Conservation (phyloP, 2,329 filamentous ascomycete genomes). For the Sporothrix brunneoviolacea region DNA sequence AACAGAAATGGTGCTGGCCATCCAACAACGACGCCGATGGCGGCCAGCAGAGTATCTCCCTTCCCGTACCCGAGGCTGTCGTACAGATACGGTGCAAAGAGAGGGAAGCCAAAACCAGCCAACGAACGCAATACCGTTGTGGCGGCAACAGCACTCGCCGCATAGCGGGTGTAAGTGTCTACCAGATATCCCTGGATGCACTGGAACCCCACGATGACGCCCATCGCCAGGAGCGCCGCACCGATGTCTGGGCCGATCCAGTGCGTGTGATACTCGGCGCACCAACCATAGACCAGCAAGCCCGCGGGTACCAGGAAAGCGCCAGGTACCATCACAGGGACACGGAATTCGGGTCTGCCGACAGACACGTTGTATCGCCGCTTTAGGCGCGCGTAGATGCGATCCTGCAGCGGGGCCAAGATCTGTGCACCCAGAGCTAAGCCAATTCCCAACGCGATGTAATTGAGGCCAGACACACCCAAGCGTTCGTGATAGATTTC, state of each 20-base stretch:
- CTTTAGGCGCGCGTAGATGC: constrained; percentile 38
- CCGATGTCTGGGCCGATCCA: constrained; percentile 42
- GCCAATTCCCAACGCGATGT: constrained; percentile 31
- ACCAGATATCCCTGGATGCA: constrained; percentile 41
- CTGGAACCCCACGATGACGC: constrained; percentile 37
- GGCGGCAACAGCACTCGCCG: constrained; percentile 39
- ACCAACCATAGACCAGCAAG: constrained; percentile 41
- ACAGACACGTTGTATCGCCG: constrained; percentile 27
- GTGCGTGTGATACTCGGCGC: constrained; percentile 34
- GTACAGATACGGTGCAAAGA: constrained; percentile 45
- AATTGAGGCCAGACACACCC: constrained; percentile 31
- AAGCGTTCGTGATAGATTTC: constrained; percentile 27
- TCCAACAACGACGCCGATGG: constrained; percentile 33
- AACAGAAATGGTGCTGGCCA: constrained; percentile 38
- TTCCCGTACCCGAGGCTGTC: constrained; percentile 33
- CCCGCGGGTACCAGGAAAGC: constrained; percentile 36
- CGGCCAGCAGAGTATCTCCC: constrained; percentile 38
- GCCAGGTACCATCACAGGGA: constrained; percentile 36
- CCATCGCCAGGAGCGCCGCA: constrained; percentile 31
- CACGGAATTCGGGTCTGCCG: constrained; percentile 36
- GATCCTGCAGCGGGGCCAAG: constrained; percentile 39
- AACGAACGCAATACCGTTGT: constrained; percentile 39
- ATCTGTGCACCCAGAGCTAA: constrained; percentile 41
- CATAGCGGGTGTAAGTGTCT: constrained; percentile 40
- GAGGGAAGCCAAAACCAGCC: constrained; percentile 45